A percentile compares a stretch with the other conserved stretches of the same genome.
These are phyloP conservation scores for Volutella citrinella DNA, from an alignment of 2,329 filamentous ascomycete species.

Conservation along the genomic window DNA sequence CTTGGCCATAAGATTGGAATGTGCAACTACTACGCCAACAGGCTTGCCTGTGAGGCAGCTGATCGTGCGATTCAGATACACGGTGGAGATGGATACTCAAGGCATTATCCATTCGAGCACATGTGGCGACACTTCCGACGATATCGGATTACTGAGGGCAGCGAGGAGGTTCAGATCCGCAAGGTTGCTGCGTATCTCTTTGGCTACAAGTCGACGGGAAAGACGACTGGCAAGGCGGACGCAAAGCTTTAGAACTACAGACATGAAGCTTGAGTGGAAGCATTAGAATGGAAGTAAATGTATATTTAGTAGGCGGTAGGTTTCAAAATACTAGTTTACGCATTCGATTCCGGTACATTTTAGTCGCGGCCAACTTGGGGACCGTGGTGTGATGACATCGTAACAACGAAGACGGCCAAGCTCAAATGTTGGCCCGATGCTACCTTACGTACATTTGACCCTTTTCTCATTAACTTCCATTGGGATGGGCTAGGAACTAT, in stretches of 20 bases:
- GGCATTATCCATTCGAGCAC: constrained; percentile 16
- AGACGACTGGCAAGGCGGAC: not conserved
- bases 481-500: too few species aligned
- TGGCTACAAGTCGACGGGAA: constrained; percentile 9
- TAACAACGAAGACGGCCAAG: too few species aligned
- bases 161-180: constrained; percentile 16
- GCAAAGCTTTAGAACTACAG: not conserved
- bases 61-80: constrained; percentile 16
- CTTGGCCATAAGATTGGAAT: constrained; percentile 16
- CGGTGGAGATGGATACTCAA: constrained; percentile 15
- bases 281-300: too few species aligned
- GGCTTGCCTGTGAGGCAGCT: constrained; percentile 12
- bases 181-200: constrained; percentile 15
- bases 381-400: too few species aligned
- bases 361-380: too few species aligned
- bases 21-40: constrained; percentile 17
- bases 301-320: too few species aligned
- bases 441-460: too few species aligned
- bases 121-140: constrained; percentile 16
- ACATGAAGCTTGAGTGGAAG: too few species aligned
- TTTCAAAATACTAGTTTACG: too few species aligned
- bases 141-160: constrained; percentile 15
- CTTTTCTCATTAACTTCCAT: too few species aligned
- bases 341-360: too few species aligned
- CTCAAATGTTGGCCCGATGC: too few species aligned